Percentiles rank a stretch among this genome's conserved stretches.
phyloP scores from a whole-genome alignment of 345 rosid genomes.

The Punica granatum region DNA sequence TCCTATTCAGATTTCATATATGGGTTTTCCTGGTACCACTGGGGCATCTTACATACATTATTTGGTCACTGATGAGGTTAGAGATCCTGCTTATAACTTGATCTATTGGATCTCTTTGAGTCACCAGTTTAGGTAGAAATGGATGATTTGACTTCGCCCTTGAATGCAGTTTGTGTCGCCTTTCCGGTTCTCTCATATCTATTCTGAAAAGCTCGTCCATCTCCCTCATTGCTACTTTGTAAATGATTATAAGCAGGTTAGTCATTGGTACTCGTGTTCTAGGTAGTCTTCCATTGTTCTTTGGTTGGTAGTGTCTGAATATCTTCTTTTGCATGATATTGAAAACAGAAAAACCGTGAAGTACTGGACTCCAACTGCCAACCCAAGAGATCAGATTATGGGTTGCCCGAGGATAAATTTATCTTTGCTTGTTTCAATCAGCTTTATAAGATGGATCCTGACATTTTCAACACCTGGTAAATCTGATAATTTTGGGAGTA shows the following conservation, averaged over 20 bases:
- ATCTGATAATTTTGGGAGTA: not conserved
- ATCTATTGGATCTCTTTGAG: not conserved
- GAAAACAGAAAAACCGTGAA: conserved; percentile 75
- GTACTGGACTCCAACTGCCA: conserved; percentile 74
- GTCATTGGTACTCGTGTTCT: conserved; percentile 1
- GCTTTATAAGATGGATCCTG: conserved; percentile 99
- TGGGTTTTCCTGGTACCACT: conserved; percentile 99
- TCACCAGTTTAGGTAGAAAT: not conserved
- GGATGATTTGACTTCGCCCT: conserved; percentile 14
- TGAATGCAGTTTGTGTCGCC: conserved; percentile 86
- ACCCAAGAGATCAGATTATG: conserved; percentile 78
- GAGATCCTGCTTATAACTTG: not conserved
- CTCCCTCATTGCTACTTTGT: conserved; percentile 98
- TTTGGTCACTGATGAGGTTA: conserved; percentile 95
- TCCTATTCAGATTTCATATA: conserved; percentile 93
- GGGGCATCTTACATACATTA: conserved; percentile 94
- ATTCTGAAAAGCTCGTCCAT: conserved; percentile 96
- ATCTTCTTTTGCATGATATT: conserved; percentile 2
- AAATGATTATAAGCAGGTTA: conserved; percentile 95
- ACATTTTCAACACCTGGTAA: conserved; percentile 84
- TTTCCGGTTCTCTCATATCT: conserved; percentile 54
- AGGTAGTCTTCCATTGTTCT: not conserved
- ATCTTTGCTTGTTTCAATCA: conserved; percentile 99
- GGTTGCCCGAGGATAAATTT: conserved; percentile 92
- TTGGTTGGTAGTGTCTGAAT: conserved; percentile 1